Evolutionary conservation across 164 flowering plant species (phyloP).

Genomic region (Aristolochia fimbriata): DNA sequence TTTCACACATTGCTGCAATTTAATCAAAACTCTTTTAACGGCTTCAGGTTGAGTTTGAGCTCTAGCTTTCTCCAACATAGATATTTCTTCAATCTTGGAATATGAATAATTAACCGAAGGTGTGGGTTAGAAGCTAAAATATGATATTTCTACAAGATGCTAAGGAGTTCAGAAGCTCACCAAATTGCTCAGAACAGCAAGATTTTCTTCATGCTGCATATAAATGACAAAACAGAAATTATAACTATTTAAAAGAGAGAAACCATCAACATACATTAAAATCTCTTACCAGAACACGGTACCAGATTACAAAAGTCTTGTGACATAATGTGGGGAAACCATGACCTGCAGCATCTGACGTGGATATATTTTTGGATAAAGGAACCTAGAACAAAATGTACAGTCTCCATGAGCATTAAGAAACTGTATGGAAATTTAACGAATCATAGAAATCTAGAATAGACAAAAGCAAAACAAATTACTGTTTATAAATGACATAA

Average conservation of each 20-base stretch:
- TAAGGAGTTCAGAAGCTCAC: slow-evolving; percentile 24
- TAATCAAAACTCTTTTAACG: slow-evolving; percentile 29
- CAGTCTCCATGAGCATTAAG: neutral
- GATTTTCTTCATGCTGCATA: slow-evolving; percentile 75
- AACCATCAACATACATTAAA: neutral
- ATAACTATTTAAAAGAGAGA: neutral
- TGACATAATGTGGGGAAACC: slow-evolving; percentile 54
- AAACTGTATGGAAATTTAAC: too few species aligned
- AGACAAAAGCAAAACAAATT: neutral
- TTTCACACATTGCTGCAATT: slow-evolving; percentile 44
- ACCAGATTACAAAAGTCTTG: slow-evolving; percentile 59
- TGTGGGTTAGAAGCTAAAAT: neutral
- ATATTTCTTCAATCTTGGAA: slow-evolving; percentile 54
- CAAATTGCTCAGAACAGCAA: slow-evolving; percentile 46
- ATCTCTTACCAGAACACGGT: slow-evolving; percentile 52
- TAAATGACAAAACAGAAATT: slow-evolving; percentile 5
- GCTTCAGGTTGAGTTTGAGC: slow-evolving; percentile 26
- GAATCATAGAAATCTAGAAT: neutral
- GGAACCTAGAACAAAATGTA: slow-evolving; percentile 30
- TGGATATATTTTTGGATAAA: slow-evolving; percentile 16
- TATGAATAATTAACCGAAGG: neutral
- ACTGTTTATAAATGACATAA: neutral
- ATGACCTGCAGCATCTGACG: slow-evolving; percentile 26
- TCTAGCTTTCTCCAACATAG: slow-evolving; percentile 24
- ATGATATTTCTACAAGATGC: neutral